Conservation (phyloP, 1,284 basidiomycete species). For the Cutaneotrichosporon spelunceum region DNA sequence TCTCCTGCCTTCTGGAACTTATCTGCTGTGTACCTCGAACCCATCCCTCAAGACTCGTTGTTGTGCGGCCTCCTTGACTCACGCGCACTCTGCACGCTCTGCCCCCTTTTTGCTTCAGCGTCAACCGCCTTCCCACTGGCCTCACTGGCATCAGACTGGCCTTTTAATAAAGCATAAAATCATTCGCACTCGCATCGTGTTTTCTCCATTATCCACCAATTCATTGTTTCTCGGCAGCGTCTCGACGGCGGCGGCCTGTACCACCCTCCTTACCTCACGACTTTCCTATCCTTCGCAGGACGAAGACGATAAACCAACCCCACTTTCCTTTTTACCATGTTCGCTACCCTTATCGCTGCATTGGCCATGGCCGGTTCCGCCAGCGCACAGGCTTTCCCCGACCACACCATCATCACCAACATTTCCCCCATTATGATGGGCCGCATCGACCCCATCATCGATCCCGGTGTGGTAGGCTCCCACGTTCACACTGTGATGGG, state of each 20-base stretch:
- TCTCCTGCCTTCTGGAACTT: too few relatives aligned
- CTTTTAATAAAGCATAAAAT: too few relatives aligned
- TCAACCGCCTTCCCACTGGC: too few relatives aligned
- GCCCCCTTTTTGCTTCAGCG: too few relatives aligned
- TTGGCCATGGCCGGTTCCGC: neutral
- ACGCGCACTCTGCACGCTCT: too few relatives aligned
- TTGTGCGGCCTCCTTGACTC: too few relatives aligned
- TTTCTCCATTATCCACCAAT: neutral
- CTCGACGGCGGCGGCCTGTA: neutral
- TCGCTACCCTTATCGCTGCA: neutral
- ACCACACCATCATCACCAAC: constrained; percentile 52
- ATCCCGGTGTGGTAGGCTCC: constrained; percentile 36
- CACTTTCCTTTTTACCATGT: neutral
- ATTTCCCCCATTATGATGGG: constrained; percentile 43
- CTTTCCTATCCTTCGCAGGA: neutral
- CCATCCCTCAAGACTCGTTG: too few relatives aligned
- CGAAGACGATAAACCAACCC: too few relatives aligned
- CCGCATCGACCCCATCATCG: constrained; percentile 52
- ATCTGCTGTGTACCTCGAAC: too few relatives aligned
- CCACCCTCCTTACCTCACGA: neutral
- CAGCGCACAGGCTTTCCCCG: constrained; percentile 1
- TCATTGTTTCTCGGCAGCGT: neutral
- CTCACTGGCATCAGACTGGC: too few relatives aligned
- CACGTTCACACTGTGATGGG: constrained; percentile 51
- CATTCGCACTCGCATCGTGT: too few relatives aligned